Percentiles rank a stretch among this genome's conserved stretches.
phyloP scores from a whole-genome alignment of 257 asterid genomes.

The Scutellaria galericulata region DNA sequence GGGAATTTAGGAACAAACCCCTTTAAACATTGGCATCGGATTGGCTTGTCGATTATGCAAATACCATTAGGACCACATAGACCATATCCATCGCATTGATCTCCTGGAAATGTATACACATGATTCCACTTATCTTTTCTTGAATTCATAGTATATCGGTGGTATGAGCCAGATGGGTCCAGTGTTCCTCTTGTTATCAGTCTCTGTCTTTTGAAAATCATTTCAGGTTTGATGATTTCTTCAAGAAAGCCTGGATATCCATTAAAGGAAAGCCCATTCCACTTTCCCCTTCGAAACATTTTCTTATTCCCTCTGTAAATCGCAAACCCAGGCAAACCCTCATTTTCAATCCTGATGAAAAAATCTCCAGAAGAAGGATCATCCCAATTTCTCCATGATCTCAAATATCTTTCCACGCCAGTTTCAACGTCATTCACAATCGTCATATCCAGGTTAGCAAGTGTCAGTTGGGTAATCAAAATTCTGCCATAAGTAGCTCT shows the following conservation, averaged over 20 bases:
- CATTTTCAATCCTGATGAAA: not conserved
- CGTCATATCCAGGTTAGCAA: not conserved
- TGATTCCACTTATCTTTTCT: constrained; percentile 22
- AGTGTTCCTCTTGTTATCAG: constrained; percentile 24
- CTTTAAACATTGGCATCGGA: not conserved
- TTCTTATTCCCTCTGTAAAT: constrained; percentile 3
- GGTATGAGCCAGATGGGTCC: not conserved
- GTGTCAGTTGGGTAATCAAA: constrained; percentile 13
- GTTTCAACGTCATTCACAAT: not conserved
- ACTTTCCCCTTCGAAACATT: constrained; percentile 25
- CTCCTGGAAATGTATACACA: not conserved
- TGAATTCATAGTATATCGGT: constrained; percentile 20
- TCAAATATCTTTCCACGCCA: not conserved
- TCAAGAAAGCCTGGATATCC: constrained; percentile 22
- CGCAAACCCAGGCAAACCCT: not conserved
- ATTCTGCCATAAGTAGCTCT: not conserved
- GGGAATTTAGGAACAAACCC: constrained; percentile 17
- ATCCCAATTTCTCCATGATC: constrained; percentile 2
- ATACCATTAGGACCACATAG: constrained; percentile 13
- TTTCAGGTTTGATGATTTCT: not conserved
- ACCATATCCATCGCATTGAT: constrained; percentile 9
- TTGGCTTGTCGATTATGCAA: constrained; percentile 7
- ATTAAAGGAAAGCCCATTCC: constrained; percentile 42
- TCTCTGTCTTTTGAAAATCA: not conserved
- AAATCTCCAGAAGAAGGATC: constrained; percentile 25